Base-by-base conservation (phyloP, 2,329 filamentous ascomycete genomes). In the Pyricularia pennisetigena region DNA sequence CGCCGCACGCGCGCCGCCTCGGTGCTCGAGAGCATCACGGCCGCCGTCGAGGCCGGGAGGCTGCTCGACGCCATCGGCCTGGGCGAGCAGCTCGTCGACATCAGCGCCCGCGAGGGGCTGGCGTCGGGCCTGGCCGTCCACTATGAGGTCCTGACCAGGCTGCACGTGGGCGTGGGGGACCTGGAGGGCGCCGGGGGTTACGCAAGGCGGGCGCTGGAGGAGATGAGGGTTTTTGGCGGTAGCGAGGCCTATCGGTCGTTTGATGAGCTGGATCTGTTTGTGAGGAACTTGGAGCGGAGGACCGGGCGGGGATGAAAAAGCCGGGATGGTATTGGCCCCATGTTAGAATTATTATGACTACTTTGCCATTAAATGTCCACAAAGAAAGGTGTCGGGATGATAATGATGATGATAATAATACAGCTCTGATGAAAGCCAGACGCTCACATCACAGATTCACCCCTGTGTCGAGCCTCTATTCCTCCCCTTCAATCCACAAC, bases 401-500 rank as follows among this genome's bases (percentile, higher is more conserved):
- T n/a, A 35, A 16, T 35, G 3, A 5, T 35, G n/a, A n/a, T n/a
- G n/a, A n/a, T n/a, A 35, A 35, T 35, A 35, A 16, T 35, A 35
- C 32, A 35, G 12, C 16, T 35, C 1, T 35, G 32, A 35, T 35
- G 32, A 16, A 35, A 35, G 14, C 12, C 7, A 35, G 1, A 4
- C 12, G 12, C 3, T 14, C 6, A 8, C 2, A 54, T 54, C 2
- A 49, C 4, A 14, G 41, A 54, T 54, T n/a, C 16, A 9, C n/a
- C 0, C 7, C 2, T 54, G 20, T n/a, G 2, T n/a, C 41, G 5
- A 54, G 6, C 41, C 41, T 5, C 20, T 54, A 9, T n/a, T 54
- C 9, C 23, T 61, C 10, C 23, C 20, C 24, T 16, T 75, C 73
- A 88, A 71, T 88, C 85, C 26, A 86, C 71, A 28, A 88, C 82